A percentile compares a stretch with the other conserved stretches of the same genome.
Evolutionary conservation across 2,329 filamentous ascomycete genomes (phyloP).

Genomic region (Colletotrichum sp.): DNA sequence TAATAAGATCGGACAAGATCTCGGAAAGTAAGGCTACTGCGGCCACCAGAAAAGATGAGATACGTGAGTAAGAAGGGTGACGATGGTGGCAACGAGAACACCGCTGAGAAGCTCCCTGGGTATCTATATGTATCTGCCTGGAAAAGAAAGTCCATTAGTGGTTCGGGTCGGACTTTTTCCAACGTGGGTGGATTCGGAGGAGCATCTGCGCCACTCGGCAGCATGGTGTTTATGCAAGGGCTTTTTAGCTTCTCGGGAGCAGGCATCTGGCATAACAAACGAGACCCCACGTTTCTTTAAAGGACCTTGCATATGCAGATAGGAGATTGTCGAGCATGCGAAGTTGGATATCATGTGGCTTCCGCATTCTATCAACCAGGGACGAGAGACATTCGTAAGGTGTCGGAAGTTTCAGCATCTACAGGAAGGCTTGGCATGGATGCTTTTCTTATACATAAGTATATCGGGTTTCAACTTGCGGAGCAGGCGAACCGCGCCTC

Average conservation of each 20-base stretch:
- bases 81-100: background rate
- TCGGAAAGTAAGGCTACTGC: background rate
- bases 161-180: background rate
- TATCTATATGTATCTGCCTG: background rate
- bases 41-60: background rate
- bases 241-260: background rate
- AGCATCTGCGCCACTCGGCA: background rate
- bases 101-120: background rate
- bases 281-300: background rate
- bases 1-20: background rate
- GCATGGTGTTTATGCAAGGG: background rate
- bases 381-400: background rate
- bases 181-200: background rate
- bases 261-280: background rate
- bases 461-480: rapidly evolving
- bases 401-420: background rate
- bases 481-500: background rate
- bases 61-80: background rate
- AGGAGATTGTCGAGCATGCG: background rate
- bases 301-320: background rate
- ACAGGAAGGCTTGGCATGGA: background rate
- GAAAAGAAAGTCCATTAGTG: background rate
- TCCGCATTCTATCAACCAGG: background rate
- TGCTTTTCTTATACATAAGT: background rate
- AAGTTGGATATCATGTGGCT: background rate